These are phyloP conservation scores for Penicillium simplicissimum DNA, from an alignment of 495 filamentous ascomycete species.

Conservation along the genomic window DNA sequence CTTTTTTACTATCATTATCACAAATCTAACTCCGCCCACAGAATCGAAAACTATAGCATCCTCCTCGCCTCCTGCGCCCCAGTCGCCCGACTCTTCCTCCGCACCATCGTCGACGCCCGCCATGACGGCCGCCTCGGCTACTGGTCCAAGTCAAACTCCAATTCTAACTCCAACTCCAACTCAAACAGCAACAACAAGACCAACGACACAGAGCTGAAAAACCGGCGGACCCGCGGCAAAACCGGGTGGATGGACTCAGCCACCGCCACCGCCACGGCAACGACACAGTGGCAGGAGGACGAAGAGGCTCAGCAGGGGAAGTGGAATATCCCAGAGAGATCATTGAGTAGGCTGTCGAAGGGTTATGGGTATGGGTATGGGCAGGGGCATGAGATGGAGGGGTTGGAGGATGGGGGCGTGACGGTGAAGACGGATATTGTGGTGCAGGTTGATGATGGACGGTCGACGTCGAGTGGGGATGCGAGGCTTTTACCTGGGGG, in stretches of 20 bases:
- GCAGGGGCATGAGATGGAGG: slow-evolving; percentile 14
- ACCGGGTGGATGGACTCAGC: slow-evolving; percentile 27
- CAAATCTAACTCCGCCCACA: neutral
- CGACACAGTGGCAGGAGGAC: slow-evolving; percentile 18
- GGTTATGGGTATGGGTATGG: neutral
- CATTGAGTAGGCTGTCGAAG: slow-evolving; percentile 18
- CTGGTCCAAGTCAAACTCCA: slow-evolving; percentile 30
- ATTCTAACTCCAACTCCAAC: neutral
- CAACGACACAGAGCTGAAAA: slow-evolving; percentile 23
- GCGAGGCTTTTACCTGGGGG: slow-evolving; percentile 21
- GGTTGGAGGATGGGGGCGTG: slow-evolving; percentile 24
- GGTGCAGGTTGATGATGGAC: slow-evolving; percentile 32
- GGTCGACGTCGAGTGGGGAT: slow-evolving; percentile 23
- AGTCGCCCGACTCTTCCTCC: slow-evolving; percentile 36
- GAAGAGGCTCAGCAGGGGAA: slow-evolving; percentile 17
- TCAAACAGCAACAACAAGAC: slow-evolving; percentile 16
- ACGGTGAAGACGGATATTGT: slow-evolving; percentile 36
- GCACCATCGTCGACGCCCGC: slow-evolving; percentile 27
- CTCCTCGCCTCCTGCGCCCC: slow-evolving; percentile 37
- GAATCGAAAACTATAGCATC: slow-evolving; percentile 43
- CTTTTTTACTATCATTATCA: neutral
- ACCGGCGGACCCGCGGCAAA: neutral
- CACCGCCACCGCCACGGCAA: slow-evolving; percentile 15
- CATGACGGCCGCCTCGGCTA: slow-evolving; percentile 29
- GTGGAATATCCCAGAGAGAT: slow-evolving; percentile 24